Evolutionary conservation across 306 rosid species (phyloP), one percentile per base, ranked within the genome.

Genomic region (Sicyos edulis): DNA sequence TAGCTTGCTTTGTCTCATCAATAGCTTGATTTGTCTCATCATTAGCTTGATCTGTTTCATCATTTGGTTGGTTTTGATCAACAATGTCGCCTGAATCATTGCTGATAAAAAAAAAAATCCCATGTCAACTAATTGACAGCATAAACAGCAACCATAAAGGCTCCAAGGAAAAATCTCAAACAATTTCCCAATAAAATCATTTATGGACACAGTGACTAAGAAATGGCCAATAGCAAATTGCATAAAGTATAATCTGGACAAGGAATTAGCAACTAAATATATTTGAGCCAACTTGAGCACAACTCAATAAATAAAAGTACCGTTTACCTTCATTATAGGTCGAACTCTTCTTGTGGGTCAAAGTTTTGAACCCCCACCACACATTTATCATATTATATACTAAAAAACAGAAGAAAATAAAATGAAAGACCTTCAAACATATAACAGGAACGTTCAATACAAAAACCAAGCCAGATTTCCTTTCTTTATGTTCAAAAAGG

Each of bases 61-160:
- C 78, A n/a, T 24, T 77, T 21, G 59, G 72, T 59, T 74, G 58
- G 71, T 80, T 78, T 63, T 75, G 85, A 74, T 29, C 84, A 50
- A 72, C 77, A 13, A 7, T 21, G 49, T 83, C 78, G 17, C 73
- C 80, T 67, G 80, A 77, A 29, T 70, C 84, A 77, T 79, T 79
- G 81, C 96, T 93, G 87, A 84, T 75, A 37, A 37, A 37, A 82
- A 82, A 71, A 64, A 42, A 78, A 75, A 40, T 52, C 52, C 74
- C 55, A 57, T 50, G 78, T 88, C 76, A 91, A 73, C 51, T 79
- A 55, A 68, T n/a, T n/a, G n/a, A n/a, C 40, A 82, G 63, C 69
- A 73, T 78, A 73, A 80, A 42, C 11, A 51, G 15, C 15, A 47
- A n/a, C n/a, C n/a, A n/a, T n/a, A 21, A 16, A 47, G 52, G 3